A percentile compares a stretch with the other conserved stretches of the same genome.
phyloP scores from a whole-genome alignment of 192 early-diverging fungal species.

The Podochytrium sp. region DNA sequence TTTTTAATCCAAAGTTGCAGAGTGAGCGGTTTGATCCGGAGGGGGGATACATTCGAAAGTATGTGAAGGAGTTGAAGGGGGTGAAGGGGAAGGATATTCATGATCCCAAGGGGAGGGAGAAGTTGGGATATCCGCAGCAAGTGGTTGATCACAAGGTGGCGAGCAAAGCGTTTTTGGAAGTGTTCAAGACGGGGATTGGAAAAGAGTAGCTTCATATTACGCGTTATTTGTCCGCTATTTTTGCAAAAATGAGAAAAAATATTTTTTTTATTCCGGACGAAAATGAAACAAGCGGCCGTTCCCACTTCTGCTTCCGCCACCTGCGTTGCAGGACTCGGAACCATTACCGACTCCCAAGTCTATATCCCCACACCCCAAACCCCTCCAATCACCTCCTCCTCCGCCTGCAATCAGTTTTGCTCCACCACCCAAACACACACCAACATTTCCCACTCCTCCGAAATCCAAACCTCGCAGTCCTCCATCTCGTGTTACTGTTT shows the following conservation, averaged over 20 bases:
- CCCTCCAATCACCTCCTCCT: not conserved
- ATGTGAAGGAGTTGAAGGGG: slow-evolving; percentile 61
- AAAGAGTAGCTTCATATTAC: not conserved
- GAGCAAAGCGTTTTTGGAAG: slow-evolving; percentile 50
- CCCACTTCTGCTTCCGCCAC: not conserved
- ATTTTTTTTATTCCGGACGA: not conserved
- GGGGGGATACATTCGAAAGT: slow-evolving; percentile 62
- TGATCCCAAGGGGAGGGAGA: slow-evolving; percentile 56
- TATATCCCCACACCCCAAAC: not conserved
- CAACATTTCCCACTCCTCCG: not conserved
- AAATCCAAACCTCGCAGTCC: not conserved
- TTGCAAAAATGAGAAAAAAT: not conserved
- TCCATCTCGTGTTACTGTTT: not conserved
- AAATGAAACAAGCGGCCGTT: not conserved
- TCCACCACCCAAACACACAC: not conserved
- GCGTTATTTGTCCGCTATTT: not conserved
- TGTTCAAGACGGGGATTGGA: slow-evolving; percentile 43
- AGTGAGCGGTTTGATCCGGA: slow-evolving; percentile 59
- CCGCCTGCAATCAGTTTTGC: not conserved
- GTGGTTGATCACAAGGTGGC: slow-evolving; percentile 71
- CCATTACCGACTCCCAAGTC: not conserved
- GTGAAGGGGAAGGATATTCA: slow-evolving; percentile 55
- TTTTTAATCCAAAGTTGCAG: slow-evolving; percentile 65
- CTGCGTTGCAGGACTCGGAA: not conserved
- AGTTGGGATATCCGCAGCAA: slow-evolving; percentile 62